Percentiles rank a stretch among this genome's conserved stretches.
Conservation (phyloP, 352 stramenopile genomes). For the Pythium insidiosum region DNA sequence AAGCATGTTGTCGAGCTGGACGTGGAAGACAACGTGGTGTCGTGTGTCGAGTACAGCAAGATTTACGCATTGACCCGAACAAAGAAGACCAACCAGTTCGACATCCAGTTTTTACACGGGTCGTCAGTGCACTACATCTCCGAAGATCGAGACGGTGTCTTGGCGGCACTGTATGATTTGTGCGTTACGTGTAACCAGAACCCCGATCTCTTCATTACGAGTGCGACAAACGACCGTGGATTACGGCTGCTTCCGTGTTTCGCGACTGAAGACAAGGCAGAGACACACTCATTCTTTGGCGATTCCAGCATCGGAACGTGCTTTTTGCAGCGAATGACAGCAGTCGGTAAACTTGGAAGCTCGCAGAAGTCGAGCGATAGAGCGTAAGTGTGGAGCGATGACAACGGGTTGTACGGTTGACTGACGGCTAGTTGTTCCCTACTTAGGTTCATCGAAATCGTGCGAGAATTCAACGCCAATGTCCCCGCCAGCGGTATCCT, state of each 20-base stretch:
- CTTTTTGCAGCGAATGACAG: slow-evolving; percentile 72
- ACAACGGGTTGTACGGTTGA: neutral
- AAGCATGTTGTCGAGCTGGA: slow-evolving; percentile 69
- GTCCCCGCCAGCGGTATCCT: slow-evolving; percentile 76
- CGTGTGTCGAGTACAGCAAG: slow-evolving; percentile 49
- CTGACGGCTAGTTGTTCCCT: neutral
- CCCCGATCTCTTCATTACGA: slow-evolving; percentile 62
- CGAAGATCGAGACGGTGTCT: slow-evolving; percentile 58
- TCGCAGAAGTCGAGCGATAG: slow-evolving; percentile 44
- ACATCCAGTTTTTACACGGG: slow-evolving; percentile 68
- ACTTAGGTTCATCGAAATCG: slow-evolving; percentile 69
- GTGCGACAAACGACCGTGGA: slow-evolving; percentile 56
- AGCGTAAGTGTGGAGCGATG: slow-evolving; percentile 29
- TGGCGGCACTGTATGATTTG: slow-evolving; percentile 74
- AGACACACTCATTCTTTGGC: slow-evolving; percentile 75
- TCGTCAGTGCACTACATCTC: slow-evolving; percentile 49
- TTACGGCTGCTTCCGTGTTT: slow-evolving; percentile 65
- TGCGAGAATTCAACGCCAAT: slow-evolving; percentile 88
- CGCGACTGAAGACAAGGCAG: slow-evolving; percentile 49
- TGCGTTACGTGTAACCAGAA: slow-evolving; percentile 73
- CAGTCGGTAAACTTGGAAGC: slow-evolving; percentile 52
- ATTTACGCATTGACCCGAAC: slow-evolving; percentile 69
- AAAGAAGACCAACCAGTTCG: slow-evolving; percentile 38
- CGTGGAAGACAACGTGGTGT: slow-evolving; percentile 33
- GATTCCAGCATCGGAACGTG: slow-evolving; percentile 69